phyloP scores from a whole-genome alignment of 2,329 filamentous ascomycete genomes.

The Sclerotinia sclerotiorum region DNA sequence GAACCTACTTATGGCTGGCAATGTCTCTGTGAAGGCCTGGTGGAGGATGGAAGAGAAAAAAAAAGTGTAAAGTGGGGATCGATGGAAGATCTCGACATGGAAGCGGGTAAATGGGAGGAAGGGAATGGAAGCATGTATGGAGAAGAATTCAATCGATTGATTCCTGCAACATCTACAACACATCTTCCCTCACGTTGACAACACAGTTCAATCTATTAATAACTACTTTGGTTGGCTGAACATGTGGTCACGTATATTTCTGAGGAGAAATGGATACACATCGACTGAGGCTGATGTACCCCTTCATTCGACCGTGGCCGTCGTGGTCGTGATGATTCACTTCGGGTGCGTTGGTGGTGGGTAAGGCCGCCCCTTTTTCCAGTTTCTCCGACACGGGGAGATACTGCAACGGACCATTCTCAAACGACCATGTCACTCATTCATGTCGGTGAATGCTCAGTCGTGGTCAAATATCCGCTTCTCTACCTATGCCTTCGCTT shows the following conservation, averaged over 20 bases:
- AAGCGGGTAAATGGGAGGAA: not conserved
- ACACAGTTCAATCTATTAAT: conserved; percentile 14
- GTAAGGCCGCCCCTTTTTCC: not conserved
- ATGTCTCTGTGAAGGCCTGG: not conserved
- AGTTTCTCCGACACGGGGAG: conserved; percentile 6
- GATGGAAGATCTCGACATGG: conserved; percentile 14
- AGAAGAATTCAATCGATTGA: not conserved
- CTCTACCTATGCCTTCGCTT: not conserved
- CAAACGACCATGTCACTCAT: conserved; percentile 16
- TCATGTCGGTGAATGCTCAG: conserved; percentile 13
- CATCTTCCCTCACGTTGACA: conserved; percentile 4
- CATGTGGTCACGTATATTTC: not conserved
- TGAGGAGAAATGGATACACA: conserved; percentile 6
- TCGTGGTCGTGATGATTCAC: conserved; percentile 12
- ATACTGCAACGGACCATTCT: conserved; percentile 12
- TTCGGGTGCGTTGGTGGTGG: conserved; percentile 9
- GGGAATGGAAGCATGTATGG: not conserved
- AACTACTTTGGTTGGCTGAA: conserved; percentile 7
- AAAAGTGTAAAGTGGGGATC: conserved; percentile 1
- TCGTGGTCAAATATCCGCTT: conserved; percentile 19
- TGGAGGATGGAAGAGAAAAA: not conserved
- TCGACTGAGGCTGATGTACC: not conserved
- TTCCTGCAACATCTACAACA: not conserved
- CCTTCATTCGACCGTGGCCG: conserved; percentile 7
- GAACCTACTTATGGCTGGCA: conserved; percentile 2